Percentiles rank a stretch among this genome's conserved stretches.
These are phyloP conservation scores for Podospora pseudoanserina DNA, from an alignment of 495 filamentous ascomycete species.

Conservation along the genomic window DNA sequence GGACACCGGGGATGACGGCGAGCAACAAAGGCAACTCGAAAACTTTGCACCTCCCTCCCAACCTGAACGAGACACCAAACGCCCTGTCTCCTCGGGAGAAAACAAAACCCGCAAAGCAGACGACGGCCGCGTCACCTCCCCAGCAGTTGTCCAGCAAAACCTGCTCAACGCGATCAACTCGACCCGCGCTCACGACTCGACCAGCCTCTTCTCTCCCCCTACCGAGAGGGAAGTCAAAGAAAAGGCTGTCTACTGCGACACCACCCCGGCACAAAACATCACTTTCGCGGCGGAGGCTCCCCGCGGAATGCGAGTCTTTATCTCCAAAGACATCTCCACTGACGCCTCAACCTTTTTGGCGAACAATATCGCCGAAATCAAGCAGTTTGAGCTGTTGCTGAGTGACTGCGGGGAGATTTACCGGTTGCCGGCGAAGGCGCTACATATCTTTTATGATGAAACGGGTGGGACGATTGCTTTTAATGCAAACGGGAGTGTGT, in stretches of 20 bases:
- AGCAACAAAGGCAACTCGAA: slow-evolving; percentile 40
- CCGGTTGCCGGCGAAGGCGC: slow-evolving; percentile 51
- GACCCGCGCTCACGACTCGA: slow-evolving; percentile 74
- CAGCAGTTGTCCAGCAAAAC: slow-evolving; percentile 55
- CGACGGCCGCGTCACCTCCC: slow-evolving; percentile 50
- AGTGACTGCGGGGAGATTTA: slow-evolving; percentile 69
- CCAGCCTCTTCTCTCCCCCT: slow-evolving; percentile 64
- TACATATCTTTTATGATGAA: slow-evolving; percentile 88
- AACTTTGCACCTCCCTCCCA: slow-evolving; percentile 33
- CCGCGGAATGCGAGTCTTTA: slow-evolving; percentile 68
- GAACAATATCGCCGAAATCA: slow-evolving; percentile 59
- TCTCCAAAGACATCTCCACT: slow-evolving; percentile 52
- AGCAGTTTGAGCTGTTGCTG: slow-evolving; percentile 67
- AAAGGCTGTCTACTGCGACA: slow-evolving; percentile 84
- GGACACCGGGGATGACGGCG: slow-evolving; percentile 39
- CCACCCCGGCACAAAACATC: slow-evolving; percentile 75
- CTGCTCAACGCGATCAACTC: slow-evolving; percentile 78
- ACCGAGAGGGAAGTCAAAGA: slow-evolving; percentile 73
- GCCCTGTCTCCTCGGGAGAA: background rate
- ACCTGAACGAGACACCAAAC: slow-evolving; percentile 1
- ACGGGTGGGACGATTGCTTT: slow-evolving; percentile 83
- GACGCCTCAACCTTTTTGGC: slow-evolving; percentile 56
- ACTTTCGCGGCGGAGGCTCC: slow-evolving; percentile 66
- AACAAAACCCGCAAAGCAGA: slow-evolving; percentile 20
- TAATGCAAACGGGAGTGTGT: slow-evolving; percentile 73